A percentile compares a stretch with the other conserved stretches of the same genome.
Conservation (phyloP, 2,329 filamentous ascomycete genomes). For the Alternaria viburni region DNA sequence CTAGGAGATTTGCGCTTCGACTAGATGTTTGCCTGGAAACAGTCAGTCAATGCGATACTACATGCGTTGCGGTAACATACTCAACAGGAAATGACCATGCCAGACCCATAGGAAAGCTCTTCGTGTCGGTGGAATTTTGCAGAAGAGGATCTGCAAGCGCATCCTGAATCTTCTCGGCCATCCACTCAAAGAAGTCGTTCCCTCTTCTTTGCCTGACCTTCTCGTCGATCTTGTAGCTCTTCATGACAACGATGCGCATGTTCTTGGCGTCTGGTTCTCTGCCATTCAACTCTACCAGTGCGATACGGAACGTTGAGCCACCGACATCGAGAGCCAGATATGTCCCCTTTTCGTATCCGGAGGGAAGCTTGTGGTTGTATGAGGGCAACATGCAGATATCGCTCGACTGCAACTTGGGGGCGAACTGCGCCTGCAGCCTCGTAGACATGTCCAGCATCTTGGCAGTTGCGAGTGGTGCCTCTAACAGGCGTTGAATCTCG, state of each 20-base stretch:
- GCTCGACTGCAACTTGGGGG: constrained; percentile 60
- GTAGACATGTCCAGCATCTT: constrained; percentile 54
- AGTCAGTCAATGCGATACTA: constrained; percentile 18
- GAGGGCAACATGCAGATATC: constrained; percentile 70
- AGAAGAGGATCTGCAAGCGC: constrained; percentile 55
- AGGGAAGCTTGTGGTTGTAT: constrained; percentile 67
- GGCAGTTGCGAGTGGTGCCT: constrained; percentile 51
- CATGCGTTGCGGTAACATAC: constrained; percentile 34
- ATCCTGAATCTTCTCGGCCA: constrained; percentile 64
- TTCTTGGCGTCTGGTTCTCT: constrained; percentile 51
- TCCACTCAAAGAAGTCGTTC: constrained; percentile 69
- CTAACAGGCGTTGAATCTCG: constrained; percentile 53
- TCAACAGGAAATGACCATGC: constrained; percentile 72
- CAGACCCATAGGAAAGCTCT: constrained; percentile 63
- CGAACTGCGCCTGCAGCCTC: constrained; percentile 59
- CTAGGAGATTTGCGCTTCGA: constrained; percentile 62
- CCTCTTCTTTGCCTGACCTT: constrained; percentile 62
- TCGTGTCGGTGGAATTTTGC: constrained; percentile 45
- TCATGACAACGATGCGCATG: constrained; percentile 63
- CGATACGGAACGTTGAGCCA: constrained; percentile 70
- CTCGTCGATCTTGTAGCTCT: constrained; percentile 63
- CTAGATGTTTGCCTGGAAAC: constrained; percentile 61
- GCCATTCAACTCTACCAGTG: constrained; percentile 63
- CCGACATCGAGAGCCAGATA: constrained; percentile 69
- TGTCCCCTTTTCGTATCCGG: constrained; percentile 64